A percentile compares a stretch with the other conserved stretches of the same genome.
Evolutionary conservation across 805 yeast species (phyloP).

Genomic region (Cyberlindnera nakhonratchasimensis): DNA sequence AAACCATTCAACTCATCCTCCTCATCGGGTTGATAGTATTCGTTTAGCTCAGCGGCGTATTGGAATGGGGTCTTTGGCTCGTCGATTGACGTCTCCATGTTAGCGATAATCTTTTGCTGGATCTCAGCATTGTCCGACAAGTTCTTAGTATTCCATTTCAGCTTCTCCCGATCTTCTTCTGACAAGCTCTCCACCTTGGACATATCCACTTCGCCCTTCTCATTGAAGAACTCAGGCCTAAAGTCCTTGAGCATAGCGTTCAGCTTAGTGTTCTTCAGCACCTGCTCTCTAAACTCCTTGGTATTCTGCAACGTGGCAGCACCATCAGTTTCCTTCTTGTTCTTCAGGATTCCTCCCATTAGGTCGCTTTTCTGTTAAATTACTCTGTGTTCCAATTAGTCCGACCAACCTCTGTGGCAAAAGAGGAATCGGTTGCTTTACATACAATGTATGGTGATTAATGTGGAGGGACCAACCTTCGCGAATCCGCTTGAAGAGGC

Average conservation of each 20-base stretch:
- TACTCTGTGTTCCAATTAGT: neutral
- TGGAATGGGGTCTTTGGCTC: conserved; percentile 96
- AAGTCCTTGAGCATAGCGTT: conserved; percentile 55
- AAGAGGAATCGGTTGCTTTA: no score
- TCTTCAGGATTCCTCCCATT: conserved; percentile 51
- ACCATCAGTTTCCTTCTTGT: conserved; percentile 37
- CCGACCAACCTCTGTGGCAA: no score
- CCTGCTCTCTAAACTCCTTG: conserved; percentile 57
- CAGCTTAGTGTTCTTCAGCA: conserved; percentile 71
- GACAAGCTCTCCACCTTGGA: conserved; percentile 10
- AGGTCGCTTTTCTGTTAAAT: neutral
- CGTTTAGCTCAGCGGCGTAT: conserved; percentile 75
- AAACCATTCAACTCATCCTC: conserved; percentile 45
- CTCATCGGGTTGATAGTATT: conserved; percentile 73
- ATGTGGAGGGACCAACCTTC: no score
- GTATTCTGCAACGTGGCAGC: conserved; percentile 34
- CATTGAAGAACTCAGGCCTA: conserved; percentile 26
- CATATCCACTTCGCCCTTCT: conserved; percentile 16
- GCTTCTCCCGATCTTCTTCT: conserved; percentile 34
- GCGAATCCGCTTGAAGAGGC: no score
- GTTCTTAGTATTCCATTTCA: conserved; percentile 86
- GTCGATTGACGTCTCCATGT: conserved; percentile 60
- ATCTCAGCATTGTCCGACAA: conserved; percentile 56
- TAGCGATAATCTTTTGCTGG: conserved; percentile 56
- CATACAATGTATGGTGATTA: no score